Evolutionary conservation across 108 stramenopile genomes (phyloP), one percentile per base, ranked within the genome.

Genomic region (Nitzschia sp.): DNA sequence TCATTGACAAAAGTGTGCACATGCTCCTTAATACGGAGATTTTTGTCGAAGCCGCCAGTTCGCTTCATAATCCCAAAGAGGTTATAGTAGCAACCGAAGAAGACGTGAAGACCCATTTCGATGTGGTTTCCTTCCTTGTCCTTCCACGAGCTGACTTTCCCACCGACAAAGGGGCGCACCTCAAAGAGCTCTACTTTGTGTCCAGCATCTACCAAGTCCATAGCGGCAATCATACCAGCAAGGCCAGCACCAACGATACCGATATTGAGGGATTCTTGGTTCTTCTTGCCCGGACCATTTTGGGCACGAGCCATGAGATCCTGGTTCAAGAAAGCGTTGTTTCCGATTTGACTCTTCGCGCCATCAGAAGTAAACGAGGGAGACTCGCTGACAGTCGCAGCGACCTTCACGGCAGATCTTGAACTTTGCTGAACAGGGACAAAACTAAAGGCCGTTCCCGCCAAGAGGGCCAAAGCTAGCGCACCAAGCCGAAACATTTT

Each of bases 1-100:
- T 92, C 85, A 70, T 98, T 98, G 28, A 98, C 89, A 82, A 96
- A 98, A 53, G 93, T 95, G 71, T 98, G 97, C 23, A 86, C 68
- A 74, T 98, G 97, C 34, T 95, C 94, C 80, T 98, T 98, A 60
- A 98, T 85, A 24, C 97, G 86, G 26, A 98, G 77, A 42, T 89
- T 82, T 54, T 86, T 69, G 64, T 96, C 94, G 62, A 97, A 96
- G 11, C 77, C 78, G 15, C 95, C 96, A 18, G 94, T 91, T n/a
- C 97, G 87, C 51, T 95, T 91, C 95, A 98, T 96, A 72, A 98
- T 98, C n/a, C 97, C 97, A 69, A 95, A 98, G 30, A 98, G 87
- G 67, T 98, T 98, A 89, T 98, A 98, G 77, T 98, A 98, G 68
- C 97, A 98, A 6, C 97, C 97, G 64, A 98, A 98, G 76, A 98